Percentiles rank a stretch among this genome's conserved stretches.
phyloP scores from a whole-genome alignment of 2,329 filamentous ascomycete genomes.

The Calonectria multiphialidica region DNA sequence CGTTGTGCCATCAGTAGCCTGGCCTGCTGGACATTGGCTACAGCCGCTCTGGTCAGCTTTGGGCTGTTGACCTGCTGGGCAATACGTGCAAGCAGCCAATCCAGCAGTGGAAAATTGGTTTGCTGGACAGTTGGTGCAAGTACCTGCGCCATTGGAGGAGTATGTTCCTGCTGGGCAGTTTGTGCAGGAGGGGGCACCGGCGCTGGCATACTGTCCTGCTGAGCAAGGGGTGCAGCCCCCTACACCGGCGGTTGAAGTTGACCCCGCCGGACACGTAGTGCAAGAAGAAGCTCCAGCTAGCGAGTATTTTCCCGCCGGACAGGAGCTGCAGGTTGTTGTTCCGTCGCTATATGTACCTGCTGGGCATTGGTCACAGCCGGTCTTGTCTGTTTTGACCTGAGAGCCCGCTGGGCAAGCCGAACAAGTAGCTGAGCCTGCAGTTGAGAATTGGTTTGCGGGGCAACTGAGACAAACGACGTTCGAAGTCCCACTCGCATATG shows the following conservation, averaged over 20 bases:
- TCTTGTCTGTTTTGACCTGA: not conserved
- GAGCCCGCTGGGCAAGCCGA: not conserved
- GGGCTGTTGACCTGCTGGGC: not conserved
- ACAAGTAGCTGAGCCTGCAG: not conserved
- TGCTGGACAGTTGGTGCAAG: not conserved
- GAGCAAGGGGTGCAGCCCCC: not conserved
- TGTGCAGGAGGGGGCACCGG: no score
- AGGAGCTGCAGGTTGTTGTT: no score
- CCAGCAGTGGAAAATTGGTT: not conserved
- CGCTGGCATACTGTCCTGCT: not conserved
- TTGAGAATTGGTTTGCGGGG: not conserved
- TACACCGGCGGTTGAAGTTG: no score
- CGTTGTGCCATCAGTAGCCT: not conserved
- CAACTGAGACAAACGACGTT: not conserved
- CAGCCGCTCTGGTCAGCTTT: not conserved
- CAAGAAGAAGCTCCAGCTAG: no score
- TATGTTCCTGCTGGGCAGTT: not conserved
- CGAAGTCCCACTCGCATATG: no score
- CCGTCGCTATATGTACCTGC: no score
- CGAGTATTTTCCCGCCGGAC: no score
- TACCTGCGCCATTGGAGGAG: not conserved
- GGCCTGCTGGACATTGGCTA: not conserved
- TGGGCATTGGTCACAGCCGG: not conserved
- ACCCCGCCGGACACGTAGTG: no score
- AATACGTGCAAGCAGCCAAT: not conserved